A percentile compares a stretch with the other conserved stretches of the same genome.
Conservation (phyloP, 129 eudicot species). For the Silybum marianum region DNA sequence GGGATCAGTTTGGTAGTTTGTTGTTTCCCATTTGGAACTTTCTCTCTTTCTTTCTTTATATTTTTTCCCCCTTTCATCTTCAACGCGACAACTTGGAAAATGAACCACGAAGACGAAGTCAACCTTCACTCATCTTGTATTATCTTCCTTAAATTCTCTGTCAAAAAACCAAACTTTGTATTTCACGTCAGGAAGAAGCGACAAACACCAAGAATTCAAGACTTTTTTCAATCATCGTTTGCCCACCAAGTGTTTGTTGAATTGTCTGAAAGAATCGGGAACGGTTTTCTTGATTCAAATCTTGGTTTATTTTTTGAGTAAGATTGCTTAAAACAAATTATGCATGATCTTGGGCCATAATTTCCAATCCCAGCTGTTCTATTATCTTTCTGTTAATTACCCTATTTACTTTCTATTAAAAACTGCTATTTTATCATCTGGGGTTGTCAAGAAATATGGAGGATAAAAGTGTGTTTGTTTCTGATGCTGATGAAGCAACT, state of each 20-base stretch:
- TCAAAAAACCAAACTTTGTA: constrained; percentile 28
- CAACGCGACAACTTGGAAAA: constrained; percentile 31
- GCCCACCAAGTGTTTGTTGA: constrained; percentile 31
- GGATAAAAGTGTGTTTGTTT: constrained; percentile 30
- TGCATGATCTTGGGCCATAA: constrained; percentile 17
- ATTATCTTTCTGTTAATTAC: not conserved
- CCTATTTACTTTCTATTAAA: not conserved
- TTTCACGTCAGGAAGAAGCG: constrained; percentile 30
- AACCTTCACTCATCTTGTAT: constrained; percentile 35
- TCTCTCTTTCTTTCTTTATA: constrained; percentile 18
- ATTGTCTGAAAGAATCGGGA: constrained; percentile 20
- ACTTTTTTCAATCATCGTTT: not conserved
- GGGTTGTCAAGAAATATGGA: constrained; percentile 36
- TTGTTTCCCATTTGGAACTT: constrained; percentile 26
- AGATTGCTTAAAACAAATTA: not conserved
- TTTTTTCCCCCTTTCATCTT: constrained; percentile 12
- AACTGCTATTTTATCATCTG: not conserved
- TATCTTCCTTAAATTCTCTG: constrained; percentile 6
- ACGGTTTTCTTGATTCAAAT: not conserved
- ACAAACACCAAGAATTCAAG: constrained; percentile 10
- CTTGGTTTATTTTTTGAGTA: not conserved
- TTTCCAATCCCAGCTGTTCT: constrained; percentile 6
- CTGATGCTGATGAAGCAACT: constrained; percentile 41
- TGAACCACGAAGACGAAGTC: constrained; percentile 39
- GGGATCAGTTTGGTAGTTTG: not conserved